phyloP scores from a whole-genome alignment of 108 stramenopile genomes.

The Cyclostephanos tholiformis region DNA sequence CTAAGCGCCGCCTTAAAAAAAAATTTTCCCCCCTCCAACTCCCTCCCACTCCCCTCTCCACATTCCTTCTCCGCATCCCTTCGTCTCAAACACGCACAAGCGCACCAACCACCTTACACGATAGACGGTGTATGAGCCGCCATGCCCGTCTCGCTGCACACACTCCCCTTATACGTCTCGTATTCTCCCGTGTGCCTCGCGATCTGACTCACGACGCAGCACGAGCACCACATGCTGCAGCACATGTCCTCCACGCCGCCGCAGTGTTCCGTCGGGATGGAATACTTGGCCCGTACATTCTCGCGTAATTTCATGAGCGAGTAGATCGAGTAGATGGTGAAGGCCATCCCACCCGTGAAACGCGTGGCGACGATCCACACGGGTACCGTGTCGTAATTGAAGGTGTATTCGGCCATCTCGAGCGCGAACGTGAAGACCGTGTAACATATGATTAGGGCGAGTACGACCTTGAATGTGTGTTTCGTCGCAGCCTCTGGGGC shows the following conservation, averaged over 20 bases:
- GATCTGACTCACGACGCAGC: constrained; percentile 82
- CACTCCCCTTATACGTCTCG: constrained; percentile 74
- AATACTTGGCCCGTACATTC: constrained; percentile 75
- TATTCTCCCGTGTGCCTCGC: constrained; percentile 87
- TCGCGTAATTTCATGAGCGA: constrained; percentile 71
- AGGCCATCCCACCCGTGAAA: constrained; percentile 58
- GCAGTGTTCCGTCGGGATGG: constrained; percentile 74
- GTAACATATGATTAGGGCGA: constrained; percentile 57
- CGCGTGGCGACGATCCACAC: constrained; percentile 49
- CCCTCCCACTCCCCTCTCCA: not conserved
- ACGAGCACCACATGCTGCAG: constrained; percentile 70
- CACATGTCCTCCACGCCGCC: constrained; percentile 75
- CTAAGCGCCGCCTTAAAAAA: not conserved
- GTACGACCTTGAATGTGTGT: constrained; percentile 71
- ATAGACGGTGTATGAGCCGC: constrained; percentile 60
- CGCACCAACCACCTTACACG: constrained; percentile 14
- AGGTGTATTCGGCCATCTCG: constrained; percentile 48
- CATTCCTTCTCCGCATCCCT: not conserved
- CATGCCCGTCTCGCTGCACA: constrained; percentile 73
- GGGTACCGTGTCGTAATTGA: constrained; percentile 44
- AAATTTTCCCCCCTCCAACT: no score
- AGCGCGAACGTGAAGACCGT: constrained; percentile 59
- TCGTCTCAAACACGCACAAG: not conserved
- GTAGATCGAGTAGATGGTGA: constrained; percentile 73
- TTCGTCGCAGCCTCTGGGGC: constrained; percentile 50